These are phyloP conservation scores for Pecoramyces ruminantium DNA, from an alignment of 192 early-diverging fungal genomes.

Conservation along the genomic window DNA sequence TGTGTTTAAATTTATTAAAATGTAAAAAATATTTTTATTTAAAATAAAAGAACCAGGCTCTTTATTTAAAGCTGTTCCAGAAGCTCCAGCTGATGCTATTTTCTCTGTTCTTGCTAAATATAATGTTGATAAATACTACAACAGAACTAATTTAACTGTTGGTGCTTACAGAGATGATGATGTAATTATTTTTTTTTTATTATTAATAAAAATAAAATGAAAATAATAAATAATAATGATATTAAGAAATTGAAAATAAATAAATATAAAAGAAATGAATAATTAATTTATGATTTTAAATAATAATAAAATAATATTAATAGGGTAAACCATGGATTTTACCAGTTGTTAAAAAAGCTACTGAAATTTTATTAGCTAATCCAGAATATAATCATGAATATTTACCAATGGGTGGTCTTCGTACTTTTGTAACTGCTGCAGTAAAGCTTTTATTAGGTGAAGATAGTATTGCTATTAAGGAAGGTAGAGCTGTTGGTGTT, in stretches of 20 bases:
- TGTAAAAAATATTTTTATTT: too few relatives aligned
- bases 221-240: too few relatives aligned
- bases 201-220: too few relatives aligned
- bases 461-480: conserved; percentile 43
- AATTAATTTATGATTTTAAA: too few relatives aligned
- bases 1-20: too few relatives aligned
- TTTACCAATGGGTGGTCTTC: conserved; percentile 68
- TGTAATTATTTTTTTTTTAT: background rate
- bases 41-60: background rate
- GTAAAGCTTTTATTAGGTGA: conserved; percentile 66
- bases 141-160: background rate
- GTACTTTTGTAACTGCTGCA: conserved; percentile 59
- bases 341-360: conserved; percentile 75
- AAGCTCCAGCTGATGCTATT: background rate
- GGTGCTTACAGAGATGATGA: background rate
- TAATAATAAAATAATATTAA: too few relatives aligned
- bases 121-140: background rate
- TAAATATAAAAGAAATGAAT: too few relatives aligned
- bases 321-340: conserved; percentile 87
- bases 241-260: too few relatives aligned
- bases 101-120: background rate
- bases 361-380: background rate
- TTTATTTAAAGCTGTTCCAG: background rate
- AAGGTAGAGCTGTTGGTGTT: conserved; percentile 23
- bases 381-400: conserved; percentile 75